Evolutionary conservation across 176 grass and related monocot genomes (phyloP).

Genomic region (Tuctoria greenei): DNA sequence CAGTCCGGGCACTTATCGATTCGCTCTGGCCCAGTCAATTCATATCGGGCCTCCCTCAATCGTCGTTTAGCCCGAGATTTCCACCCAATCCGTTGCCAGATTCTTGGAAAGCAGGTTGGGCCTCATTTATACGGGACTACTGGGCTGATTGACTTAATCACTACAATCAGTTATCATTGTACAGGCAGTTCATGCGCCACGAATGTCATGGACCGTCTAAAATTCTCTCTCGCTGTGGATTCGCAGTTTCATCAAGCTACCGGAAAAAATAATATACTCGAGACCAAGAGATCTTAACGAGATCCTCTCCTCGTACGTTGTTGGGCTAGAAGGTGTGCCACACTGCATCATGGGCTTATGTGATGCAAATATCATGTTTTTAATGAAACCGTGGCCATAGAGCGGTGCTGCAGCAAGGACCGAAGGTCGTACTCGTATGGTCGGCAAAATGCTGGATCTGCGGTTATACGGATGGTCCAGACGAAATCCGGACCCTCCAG

Average conservation of each 20-base stretch:
- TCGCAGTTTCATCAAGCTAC: too few relatives aligned
- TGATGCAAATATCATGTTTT: not conserved
- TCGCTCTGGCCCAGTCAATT: not conserved
- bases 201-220: too few relatives aligned
- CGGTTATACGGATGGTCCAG: not conserved
- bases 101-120: too few relatives aligned
- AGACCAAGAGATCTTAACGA: not conserved
- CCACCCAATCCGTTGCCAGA: too few relatives aligned
- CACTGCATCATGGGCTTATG: not conserved
- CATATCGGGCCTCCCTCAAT: not conserved
- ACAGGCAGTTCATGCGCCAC: too few relatives aligned
- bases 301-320: slow-evolving; percentile 3
- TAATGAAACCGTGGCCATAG: not conserved
- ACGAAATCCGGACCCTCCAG: slow-evolving; percentile 1
- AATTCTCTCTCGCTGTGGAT: too few relatives aligned
- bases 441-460: slow-evolving; percentile 6
- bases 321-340: not conserved
- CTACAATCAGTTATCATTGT: too few relatives aligned
- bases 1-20: not conserved
- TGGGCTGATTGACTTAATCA: too few relatives aligned
- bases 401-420: not conserved
- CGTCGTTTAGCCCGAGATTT: too few relatives aligned
- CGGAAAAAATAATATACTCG: too few relatives aligned
- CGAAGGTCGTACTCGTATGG: not conserved
- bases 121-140: too few relatives aligned